phyloP scores from a whole-genome alignment of 2,329 filamentous ascomycete genomes.

The Lithohypha guttulata region DNA sequence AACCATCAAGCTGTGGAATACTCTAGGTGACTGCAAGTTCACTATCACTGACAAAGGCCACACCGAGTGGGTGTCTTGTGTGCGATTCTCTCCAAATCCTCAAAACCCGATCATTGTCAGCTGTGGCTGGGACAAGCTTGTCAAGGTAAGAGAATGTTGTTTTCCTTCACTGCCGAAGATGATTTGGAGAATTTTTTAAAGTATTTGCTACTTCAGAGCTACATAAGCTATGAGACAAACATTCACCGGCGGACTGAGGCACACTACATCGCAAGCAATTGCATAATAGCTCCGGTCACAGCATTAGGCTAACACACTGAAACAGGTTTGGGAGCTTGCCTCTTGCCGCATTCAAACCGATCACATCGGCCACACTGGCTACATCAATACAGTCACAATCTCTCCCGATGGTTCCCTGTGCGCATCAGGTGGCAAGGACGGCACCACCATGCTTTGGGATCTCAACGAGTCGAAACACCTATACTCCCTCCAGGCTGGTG shows the following conservation, averaged over 20 bases:
- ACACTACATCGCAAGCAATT: conserved; percentile 19
- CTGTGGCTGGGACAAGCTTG: conserved; percentile 98
- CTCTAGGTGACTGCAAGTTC: conserved; percentile 99
- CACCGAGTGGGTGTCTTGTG: conserved; percentile 99
- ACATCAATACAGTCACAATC: conserved; percentile 99
- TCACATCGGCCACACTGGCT: conserved; percentile 98
- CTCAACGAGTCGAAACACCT: conserved; percentile 99
- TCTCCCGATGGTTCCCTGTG: conserved; percentile 98
- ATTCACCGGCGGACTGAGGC: conserved; percentile 79
- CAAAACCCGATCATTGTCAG: conserved; percentile 99
- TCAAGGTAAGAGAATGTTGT: conserved; percentile 68
- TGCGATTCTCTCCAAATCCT: conserved; percentile 98
- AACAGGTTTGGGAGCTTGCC: conserved; percentile 95
- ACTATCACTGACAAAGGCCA: conserved; percentile 99
- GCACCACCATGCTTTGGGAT: conserved; percentile 99
- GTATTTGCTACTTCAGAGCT: conserved; percentile 99
- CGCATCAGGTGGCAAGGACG: conserved; percentile 98
- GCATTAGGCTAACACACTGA: conserved; percentile 24
- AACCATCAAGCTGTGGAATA: conserved; percentile 99
- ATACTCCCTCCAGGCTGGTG: conserved; percentile 97
- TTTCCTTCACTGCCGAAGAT: conserved; percentile 54
- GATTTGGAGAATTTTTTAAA: conserved; percentile 64
- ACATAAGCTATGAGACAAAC: conserved; percentile 89
- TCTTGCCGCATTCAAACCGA: conserved; percentile 99
- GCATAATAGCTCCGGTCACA: no score